Percentiles rank a stretch among this genome's conserved stretches.
These are phyloP conservation scores for Exsudoporus floridanus DNA, from an alignment of 1,284 basidiomycete species.

Conservation along the genomic window DNA sequence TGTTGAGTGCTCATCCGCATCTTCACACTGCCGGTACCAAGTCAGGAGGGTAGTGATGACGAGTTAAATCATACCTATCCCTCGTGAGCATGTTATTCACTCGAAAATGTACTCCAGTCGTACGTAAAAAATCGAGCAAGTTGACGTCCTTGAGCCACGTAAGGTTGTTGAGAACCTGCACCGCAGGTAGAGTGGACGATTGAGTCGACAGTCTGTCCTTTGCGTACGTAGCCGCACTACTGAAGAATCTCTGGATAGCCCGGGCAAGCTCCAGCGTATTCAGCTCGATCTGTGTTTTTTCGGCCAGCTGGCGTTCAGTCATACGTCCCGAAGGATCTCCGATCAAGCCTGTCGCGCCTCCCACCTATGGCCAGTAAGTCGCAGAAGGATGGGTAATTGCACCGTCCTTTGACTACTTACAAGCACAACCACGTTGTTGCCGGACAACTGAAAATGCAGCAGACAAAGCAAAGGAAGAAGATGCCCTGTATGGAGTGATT, in stretches of 20 bases:
- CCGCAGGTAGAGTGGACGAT: conserved; percentile 25
- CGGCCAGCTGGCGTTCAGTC: conserved; percentile 77
- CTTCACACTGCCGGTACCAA: conserved; percentile 64
- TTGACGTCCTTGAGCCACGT: conserved; percentile 77
- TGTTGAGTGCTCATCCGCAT: conserved; percentile 75
- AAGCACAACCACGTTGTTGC: conserved; percentile 81
- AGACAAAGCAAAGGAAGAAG: conserved; percentile 85
- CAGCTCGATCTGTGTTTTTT: conserved; percentile 53
- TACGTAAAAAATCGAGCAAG: conserved; percentile 84
- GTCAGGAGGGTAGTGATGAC: conserved; percentile 1
- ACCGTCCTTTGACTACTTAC: conserved; percentile 46
- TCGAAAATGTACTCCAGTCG: conserved; percentile 78
- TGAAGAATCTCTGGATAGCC: conserved; percentile 75
- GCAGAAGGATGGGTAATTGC: neutral
- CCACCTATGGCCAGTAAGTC: conserved; percentile 62
- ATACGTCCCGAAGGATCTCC: conserved; percentile 94
- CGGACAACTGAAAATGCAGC: conserved; percentile 82
- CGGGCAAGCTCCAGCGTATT: conserved; percentile 71
- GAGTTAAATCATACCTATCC: conserved; percentile 68
- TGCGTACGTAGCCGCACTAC: conserved; percentile 64
- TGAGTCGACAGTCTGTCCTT: conserved; percentile 31
- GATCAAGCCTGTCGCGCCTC: conserved; percentile 94
- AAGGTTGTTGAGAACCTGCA: conserved; percentile 78
- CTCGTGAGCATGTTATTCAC: conserved; percentile 89
- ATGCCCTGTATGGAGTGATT: conserved; percentile 90